These are phyloP conservation scores for Pythium biforme DNA, from an alignment of 352 stramenopile genomes.

Conservation along the genomic window DNA sequence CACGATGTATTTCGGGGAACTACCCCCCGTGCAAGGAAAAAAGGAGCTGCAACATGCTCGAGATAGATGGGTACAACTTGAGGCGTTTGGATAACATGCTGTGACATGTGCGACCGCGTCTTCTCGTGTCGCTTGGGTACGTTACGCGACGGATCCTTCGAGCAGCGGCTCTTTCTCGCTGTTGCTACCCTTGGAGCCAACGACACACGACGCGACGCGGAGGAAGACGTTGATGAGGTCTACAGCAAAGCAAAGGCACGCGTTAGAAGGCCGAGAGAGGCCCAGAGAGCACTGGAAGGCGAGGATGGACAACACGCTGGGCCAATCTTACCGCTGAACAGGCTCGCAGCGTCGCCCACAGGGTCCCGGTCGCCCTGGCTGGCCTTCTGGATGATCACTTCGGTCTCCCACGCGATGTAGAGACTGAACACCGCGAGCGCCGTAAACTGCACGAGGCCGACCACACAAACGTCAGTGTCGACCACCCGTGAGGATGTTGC, in stretches of 20 bases:
- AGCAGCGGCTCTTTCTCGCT: neutral
- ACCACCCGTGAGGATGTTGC: no score
- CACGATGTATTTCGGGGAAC: neutral
- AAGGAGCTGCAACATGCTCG: neutral
- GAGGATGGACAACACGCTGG: neutral
- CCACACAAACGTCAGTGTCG: neutral
- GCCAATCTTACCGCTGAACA: neutral
- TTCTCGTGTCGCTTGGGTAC: neutral
- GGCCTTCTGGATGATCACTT: neutral
- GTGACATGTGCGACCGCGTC: neutral
- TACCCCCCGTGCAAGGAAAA: neutral
- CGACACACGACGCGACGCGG: neutral
- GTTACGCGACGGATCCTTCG: slow-evolving; percentile 1
- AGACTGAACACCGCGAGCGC: neutral
- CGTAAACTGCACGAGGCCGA: neutral
- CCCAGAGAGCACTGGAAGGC: no score
- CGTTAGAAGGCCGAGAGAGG: no score
- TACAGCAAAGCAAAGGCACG: neutral
- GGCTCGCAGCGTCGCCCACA: neutral
- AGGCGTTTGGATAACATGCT: neutral
- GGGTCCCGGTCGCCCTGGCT: neutral
- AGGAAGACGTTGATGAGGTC: slow-evolving; percentile 1
- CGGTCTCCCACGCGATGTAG: neutral
- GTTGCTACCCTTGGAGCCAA: neutral
- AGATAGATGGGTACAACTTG: neutral